Evolutionary conservation across 176 grass and related monocot genomes (phyloP), one percentile per base, ranked within the genome.

Genomic region (Oryza brachyantha): DNA sequence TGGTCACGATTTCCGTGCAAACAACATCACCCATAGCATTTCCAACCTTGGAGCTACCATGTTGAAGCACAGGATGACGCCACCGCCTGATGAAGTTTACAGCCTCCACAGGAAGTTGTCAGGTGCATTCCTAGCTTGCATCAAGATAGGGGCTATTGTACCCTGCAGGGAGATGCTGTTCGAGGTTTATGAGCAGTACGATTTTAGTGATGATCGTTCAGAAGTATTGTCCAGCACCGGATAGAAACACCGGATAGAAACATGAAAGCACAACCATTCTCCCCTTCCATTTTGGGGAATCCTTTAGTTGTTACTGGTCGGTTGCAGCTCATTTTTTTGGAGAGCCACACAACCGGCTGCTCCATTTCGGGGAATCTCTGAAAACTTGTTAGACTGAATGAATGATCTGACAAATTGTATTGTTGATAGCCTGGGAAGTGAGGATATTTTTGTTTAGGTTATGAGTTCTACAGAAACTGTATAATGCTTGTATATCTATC

Each of bases 61-160:
- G 96, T 83, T 98, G 83, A 87, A 92, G 67, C 89, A 98, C 78
- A 89, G 96, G 45, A 28, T 93, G 37, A 94, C 87, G n/a, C 95
- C 95, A 16, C 95, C 95, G 24, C 95, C 90, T 0, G 92, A 95
- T 29, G 96, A 98, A 78, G 96, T 85, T 27, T 98, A 98, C 83
- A 95, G 92, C 63, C 83, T 98, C 16, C 96, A 95, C 35, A 88
- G 96, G 81, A 98, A 98, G 83, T 85, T 98, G 36, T 98, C 96
- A 42, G 96, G 96, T 31, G 89, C 96, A 34, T 98, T 99, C 73
- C 77, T 99, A 68, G 92, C 92, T 58, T 99, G 92, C 76, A 93
- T 99, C 66, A 99, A 99, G 75, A 88, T 99, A 42, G 86, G 92
- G 1, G 90, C 96, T 13, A 85, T 93, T 27, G 96, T 95, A 34